Evolutionary conservation across 1,139 yeast genomes (phyloP).

Genomic region (Hansenula lynferdii): DNA sequence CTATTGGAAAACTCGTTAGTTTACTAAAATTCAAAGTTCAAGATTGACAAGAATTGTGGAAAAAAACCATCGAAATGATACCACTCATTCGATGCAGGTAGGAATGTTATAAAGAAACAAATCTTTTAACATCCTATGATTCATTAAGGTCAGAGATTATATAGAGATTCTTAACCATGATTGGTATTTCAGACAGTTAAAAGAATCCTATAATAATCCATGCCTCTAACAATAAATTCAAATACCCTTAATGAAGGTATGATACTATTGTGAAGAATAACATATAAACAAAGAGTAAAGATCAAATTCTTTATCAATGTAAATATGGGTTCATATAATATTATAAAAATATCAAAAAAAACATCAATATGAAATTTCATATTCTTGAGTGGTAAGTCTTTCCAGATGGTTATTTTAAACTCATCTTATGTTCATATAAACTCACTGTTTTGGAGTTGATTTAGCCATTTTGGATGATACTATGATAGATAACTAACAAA

Average conservation of each 20-base stretch:
- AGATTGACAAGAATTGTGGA: neutral
- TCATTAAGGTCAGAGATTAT: slow-evolving; percentile 22
- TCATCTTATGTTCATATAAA: too few species aligned
- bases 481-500: neutral
- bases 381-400: too few species aligned
- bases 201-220: slow-evolving; percentile 19
- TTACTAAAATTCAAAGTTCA: neutral
- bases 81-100: slow-evolving; percentile 23
- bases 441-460: slow-evolving; percentile 28
- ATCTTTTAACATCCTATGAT: too few species aligned
- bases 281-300: too few species aligned
- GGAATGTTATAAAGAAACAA: too few species aligned
- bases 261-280: too few species aligned
- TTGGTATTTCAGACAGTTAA: slow-evolving; percentile 12
- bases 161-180: slow-evolving; percentile 17
- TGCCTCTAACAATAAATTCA: slow-evolving; percentile 16
- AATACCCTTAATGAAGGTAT: too few species aligned
- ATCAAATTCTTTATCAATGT: too few species aligned
- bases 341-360: too few species aligned
- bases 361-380: too few species aligned
- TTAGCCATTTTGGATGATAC: slow-evolving; percentile 21
- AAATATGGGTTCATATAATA: too few species aligned
- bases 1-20: slow-evolving; percentile 6
- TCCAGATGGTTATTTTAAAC: too few species aligned
- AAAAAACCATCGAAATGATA: slow-evolving; percentile 22